Percentiles rank a stretch among this genome's conserved stretches.
These are phyloP conservation scores for Cyathus striatus DNA, from an alignment of 768 basidiomycete genomes.

Conservation along the genomic window DNA sequence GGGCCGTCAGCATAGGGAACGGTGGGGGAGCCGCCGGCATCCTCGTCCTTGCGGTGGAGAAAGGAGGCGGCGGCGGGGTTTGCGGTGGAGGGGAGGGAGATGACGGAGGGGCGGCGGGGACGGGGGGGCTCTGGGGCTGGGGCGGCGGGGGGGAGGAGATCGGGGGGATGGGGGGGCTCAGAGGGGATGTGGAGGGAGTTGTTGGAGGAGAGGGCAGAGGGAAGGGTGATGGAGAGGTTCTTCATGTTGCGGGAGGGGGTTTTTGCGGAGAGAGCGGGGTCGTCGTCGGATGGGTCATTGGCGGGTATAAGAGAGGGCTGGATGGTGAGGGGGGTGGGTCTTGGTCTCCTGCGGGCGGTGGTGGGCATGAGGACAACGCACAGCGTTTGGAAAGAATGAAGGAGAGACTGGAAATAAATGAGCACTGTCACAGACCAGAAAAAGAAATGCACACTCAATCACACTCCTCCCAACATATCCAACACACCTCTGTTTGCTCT, in stretches of 20 bases:
- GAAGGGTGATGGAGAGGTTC: conserved; percentile 65
- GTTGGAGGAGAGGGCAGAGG: conserved; percentile 55
- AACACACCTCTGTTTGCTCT: too few species aligned
- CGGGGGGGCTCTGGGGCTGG: conserved; percentile 20
- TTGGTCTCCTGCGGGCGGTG: too few species aligned
- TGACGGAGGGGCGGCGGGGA: conserved; percentile 61
- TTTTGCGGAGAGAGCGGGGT: neutral
- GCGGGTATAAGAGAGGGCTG: too few species aligned
- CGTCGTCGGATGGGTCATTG: too few species aligned
- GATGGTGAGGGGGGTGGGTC: too few species aligned
- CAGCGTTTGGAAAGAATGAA: too few species aligned
- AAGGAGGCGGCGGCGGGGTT: conserved; percentile 46
- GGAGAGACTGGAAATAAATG: too few species aligned
- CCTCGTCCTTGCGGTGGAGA: conserved; percentile 63
- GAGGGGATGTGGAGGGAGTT: conserved; percentile 40
- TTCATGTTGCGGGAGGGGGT: conserved; percentile 56
- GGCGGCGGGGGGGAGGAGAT: conserved; percentile 22
- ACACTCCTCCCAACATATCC: too few species aligned
- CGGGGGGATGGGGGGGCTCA: conserved; percentile 25
- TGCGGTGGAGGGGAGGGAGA: conserved; percentile 60
- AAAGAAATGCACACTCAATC: too few species aligned
- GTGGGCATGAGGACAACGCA: too few species aligned
- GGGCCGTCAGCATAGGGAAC: conserved; percentile 80
- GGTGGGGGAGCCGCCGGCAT: conserved; percentile 41
- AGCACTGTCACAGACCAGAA: too few species aligned